Percentiles rank a stretch among this genome's conserved stretches.
Conservation (phyloP, 2,329 filamentous ascomycete genomes). For the Sarocladiaceae sp. region DNA sequence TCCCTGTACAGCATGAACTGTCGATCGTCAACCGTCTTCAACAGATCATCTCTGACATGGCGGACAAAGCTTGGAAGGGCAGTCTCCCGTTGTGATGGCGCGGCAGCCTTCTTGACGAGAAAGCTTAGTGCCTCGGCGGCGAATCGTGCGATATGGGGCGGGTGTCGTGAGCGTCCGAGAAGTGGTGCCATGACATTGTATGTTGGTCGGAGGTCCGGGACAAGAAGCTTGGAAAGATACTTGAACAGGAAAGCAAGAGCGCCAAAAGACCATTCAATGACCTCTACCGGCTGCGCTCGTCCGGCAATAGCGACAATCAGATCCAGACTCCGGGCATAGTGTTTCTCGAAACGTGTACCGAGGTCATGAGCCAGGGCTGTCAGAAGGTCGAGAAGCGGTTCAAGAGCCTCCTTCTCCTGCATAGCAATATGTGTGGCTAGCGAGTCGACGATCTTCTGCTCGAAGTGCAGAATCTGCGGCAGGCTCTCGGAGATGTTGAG, state of each 20-base stretch:
- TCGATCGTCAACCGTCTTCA: slow-evolving; percentile 45
- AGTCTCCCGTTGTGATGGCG: slow-evolving; percentile 69
- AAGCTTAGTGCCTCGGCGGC: slow-evolving; percentile 95
- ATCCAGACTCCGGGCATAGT: slow-evolving; percentile 72
- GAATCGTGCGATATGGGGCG: slow-evolving; percentile 84
- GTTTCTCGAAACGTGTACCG: slow-evolving; percentile 79
- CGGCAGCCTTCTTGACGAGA: slow-evolving; percentile 81
- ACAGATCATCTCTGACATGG: slow-evolving; percentile 68
- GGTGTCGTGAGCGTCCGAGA: slow-evolving; percentile 77
- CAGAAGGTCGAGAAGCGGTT: slow-evolving; percentile 82
- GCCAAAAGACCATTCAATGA: slow-evolving; percentile 97
- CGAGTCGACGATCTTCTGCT: slow-evolving; percentile 76
- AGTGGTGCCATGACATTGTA: slow-evolving; percentile 80
- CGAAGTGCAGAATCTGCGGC: slow-evolving; percentile 86
- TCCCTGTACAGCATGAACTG: slow-evolving; percentile 71
- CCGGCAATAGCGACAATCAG: slow-evolving; percentile 76
- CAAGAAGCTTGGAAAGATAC: slow-evolving; percentile 83
- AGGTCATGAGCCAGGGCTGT: slow-evolving; percentile 94
- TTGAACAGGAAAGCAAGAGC: slow-evolving; percentile 96
- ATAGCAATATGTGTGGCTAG: slow-evolving; percentile 73
- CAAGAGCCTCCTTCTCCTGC: slow-evolving; percentile 74
- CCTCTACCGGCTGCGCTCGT: slow-evolving; percentile 72
- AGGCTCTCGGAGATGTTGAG: slow-evolving; percentile 81
- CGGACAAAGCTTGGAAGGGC: slow-evolving; percentile 67
- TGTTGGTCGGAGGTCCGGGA: slow-evolving; percentile 79